These are phyloP conservation scores for Lepidopterella palustris DNA, from an alignment of 495 filamentous ascomycete genomes.

Conservation along the genomic window DNA sequence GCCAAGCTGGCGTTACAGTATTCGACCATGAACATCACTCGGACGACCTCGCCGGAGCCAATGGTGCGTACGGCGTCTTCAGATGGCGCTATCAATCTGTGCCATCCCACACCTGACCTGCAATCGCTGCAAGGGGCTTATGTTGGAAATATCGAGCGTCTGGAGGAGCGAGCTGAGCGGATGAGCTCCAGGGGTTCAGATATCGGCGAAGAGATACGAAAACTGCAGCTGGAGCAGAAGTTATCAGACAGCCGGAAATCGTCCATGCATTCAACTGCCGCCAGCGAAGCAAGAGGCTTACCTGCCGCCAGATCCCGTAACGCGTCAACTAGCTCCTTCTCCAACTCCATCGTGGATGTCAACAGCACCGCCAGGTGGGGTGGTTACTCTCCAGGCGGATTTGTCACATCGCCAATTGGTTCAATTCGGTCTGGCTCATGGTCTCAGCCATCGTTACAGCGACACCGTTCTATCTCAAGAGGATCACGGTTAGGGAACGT, in stretches of 20 bases:
- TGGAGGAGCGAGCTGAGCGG: slow-evolving; percentile 76
- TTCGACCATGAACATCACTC: slow-evolving; percentile 16
- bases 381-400: slow-evolving; percentile 65
- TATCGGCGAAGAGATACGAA: slow-evolving; percentile 74
- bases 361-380: slow-evolving; percentile 61
- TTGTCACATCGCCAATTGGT: slow-evolving; percentile 56
- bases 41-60: slow-evolving; percentile 14
- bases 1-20: background rate
- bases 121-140: slow-evolving; percentile 69
- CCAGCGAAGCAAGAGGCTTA: slow-evolving; percentile 5
- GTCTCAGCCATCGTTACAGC: slow-evolving; percentile 26
- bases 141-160: slow-evolving; percentile 67
- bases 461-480: slow-evolving; percentile 55
- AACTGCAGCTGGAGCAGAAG: slow-evolving; percentile 72
- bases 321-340: slow-evolving; percentile 45
- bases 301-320: slow-evolving; percentile 35
- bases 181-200: slow-evolving; percentile 70
- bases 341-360: slow-evolving; percentile 61
- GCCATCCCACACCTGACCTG: slow-evolving; percentile 70
- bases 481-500: slow-evolving; percentile 29
- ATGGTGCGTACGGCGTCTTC: slow-evolving; percentile 47
- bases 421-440: slow-evolving; percentile 51
- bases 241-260: slow-evolving; percentile 41
- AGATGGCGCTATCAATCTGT: slow-evolving; percentile 49
- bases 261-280: slow-evolving; percentile 17